Evolutionary conservation across 257 asterid genomes (phyloP).

Genomic region (Anisodus tanguticus): DNA sequence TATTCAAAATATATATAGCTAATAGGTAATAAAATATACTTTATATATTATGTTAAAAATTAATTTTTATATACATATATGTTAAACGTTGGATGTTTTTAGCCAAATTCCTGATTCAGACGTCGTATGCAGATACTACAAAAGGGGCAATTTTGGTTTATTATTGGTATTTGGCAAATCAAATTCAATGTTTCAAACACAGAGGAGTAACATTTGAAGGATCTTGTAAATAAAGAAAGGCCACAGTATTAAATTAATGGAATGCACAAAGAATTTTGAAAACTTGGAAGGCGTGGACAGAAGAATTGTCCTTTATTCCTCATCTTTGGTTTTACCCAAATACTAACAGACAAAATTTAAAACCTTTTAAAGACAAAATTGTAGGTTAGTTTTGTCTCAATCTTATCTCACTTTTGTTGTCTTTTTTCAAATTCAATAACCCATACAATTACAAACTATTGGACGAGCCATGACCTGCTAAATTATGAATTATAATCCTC

Average conservation of each 20-base stretch:
- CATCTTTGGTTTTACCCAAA: conserved; percentile 42
- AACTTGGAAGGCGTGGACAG: conserved; percentile 25
- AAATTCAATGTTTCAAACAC: neutral
- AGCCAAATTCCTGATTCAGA: too few species aligned
- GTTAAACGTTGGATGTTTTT: too few species aligned
- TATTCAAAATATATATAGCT: too few species aligned
- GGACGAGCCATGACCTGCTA: neutral
- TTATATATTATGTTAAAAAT: too few species aligned
- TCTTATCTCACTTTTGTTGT: neutral
- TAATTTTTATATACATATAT: too few species aligned
- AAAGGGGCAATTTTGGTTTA: too few species aligned
- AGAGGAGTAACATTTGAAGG: neutral
- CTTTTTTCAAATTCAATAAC: neutral
- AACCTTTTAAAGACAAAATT: conserved; percentile 6
- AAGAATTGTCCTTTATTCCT: conserved; percentile 35
- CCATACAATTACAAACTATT: neutral
- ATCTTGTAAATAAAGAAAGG: neutral
- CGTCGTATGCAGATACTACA: too few species aligned
- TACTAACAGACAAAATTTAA: conserved; percentile 39
- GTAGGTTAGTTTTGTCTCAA: conserved; percentile 28
- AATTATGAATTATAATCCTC: neutral
- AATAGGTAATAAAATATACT: too few species aligned
- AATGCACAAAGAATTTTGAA: neutral
- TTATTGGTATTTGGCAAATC: conserved; percentile 1
- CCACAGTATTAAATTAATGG: neutral